phyloP scores from a whole-genome alignment of 208 protist genomes.

The Trypanosoma rangeli region DNA sequence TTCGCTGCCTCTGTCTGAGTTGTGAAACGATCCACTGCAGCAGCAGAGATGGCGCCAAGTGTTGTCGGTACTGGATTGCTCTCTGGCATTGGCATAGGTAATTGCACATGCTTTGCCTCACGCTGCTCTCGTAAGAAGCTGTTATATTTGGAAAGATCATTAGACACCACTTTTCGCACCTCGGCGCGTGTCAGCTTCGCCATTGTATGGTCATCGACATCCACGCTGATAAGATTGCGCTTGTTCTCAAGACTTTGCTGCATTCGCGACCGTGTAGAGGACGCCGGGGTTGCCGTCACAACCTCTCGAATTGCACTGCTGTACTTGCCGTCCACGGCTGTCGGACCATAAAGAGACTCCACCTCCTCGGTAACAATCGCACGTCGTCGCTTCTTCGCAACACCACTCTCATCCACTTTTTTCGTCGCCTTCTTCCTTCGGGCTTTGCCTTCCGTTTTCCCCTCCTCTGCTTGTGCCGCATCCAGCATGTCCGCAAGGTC shows the following conservation, averaged over 20 bases:
- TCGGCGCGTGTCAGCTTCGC: constrained; percentile 53
- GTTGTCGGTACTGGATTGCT: constrained; percentile 69
- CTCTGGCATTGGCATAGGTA: constrained; percentile 74
- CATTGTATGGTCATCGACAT: constrained; percentile 75
- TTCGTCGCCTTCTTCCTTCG: constrained; percentile 56
- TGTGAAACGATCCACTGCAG: constrained; percentile 31
- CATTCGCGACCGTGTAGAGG: constrained; percentile 35
- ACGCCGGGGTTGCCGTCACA: constrained; percentile 28
- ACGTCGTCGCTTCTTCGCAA: constrained; percentile 39
- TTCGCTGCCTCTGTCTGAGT: not conserved
- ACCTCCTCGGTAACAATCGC: constrained; percentile 31
- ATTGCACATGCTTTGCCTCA: constrained; percentile 68
- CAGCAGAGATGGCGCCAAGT: constrained; percentile 72
- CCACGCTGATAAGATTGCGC: constrained; percentile 67
- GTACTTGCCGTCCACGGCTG: constrained; percentile 40
- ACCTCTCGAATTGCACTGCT: constrained; percentile 46
- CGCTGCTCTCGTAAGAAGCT: constrained; percentile 66
- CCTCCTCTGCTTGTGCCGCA: not conserved
- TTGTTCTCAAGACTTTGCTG: constrained; percentile 58
- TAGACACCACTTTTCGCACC: constrained; percentile 63
- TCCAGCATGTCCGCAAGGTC: constrained; percentile 85
- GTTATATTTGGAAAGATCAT: constrained; percentile 80
- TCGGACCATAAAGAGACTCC: constrained; percentile 67
- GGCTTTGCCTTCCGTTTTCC: constrained; percentile 18
- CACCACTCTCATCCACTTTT: constrained; percentile 40